These are phyloP conservation scores for Cryptococcus depauperatus DNA, from an alignment of 1,284 basidiomycete genomes.

Conservation along the genomic window DNA sequence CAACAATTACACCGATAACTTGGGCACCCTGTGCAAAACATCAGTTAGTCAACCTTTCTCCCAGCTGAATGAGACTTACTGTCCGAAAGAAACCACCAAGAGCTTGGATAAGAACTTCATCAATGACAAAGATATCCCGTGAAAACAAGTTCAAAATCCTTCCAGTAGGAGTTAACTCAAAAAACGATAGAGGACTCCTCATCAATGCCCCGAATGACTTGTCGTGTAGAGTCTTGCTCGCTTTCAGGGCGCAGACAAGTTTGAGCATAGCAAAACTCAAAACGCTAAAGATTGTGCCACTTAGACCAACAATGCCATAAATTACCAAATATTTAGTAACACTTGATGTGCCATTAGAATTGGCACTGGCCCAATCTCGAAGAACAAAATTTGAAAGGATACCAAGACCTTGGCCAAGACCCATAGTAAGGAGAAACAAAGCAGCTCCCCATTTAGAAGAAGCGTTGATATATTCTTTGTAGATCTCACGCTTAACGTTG, in stretches of 20 bases:
- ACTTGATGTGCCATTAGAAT: slow-evolving; percentile 42
- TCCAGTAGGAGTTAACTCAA: slow-evolving; percentile 74
- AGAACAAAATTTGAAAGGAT: slow-evolving; percentile 61
- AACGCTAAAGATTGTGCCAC: slow-evolving; percentile 54
- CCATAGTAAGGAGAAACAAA: slow-evolving; percentile 57
- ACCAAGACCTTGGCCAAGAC: slow-evolving; percentile 47
- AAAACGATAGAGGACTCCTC: slow-evolving; percentile 75
- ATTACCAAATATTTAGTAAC: slow-evolving; percentile 46
- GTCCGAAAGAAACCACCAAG: slow-evolving; percentile 62
- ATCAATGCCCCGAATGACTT: slow-evolving; percentile 56
- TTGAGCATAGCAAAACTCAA: slow-evolving; percentile 59
- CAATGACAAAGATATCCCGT: slow-evolving; percentile 84
- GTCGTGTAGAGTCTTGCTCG: slow-evolving; percentile 69
- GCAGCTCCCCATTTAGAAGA: slow-evolving; percentile 65
- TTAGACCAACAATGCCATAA: slow-evolving; percentile 47
- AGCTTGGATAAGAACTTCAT: slow-evolving; percentile 65
- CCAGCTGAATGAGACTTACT: slow-evolving; percentile 16
- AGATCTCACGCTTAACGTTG: slow-evolving; percentile 68
- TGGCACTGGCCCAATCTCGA: slow-evolving; percentile 71
- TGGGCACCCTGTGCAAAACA: slow-evolving; percentile 20
- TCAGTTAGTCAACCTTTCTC: neutral
- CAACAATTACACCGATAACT: slow-evolving; percentile 65
- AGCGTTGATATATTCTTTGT: slow-evolving; percentile 68
- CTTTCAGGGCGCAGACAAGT: slow-evolving; percentile 69
- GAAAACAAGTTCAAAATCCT: slow-evolving; percentile 62